phyloP scores from a whole-genome alignment of 257 asterid genomes.

The Pogostemon cablin region DNA sequence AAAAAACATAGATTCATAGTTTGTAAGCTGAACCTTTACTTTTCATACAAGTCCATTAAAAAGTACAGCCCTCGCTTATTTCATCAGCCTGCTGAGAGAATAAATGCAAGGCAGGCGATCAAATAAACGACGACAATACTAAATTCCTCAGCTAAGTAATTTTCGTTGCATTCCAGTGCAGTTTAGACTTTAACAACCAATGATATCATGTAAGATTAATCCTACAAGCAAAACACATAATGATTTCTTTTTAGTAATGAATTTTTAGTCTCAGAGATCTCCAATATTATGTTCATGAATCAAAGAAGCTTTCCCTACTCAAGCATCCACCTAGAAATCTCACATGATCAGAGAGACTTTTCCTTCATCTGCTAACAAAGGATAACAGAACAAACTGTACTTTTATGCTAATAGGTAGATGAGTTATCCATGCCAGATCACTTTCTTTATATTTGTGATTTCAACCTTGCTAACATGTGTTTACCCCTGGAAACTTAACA shows the following conservation, averaged over 20 bases:
- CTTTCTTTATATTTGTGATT: background rate
- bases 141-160: constrained; percentile 7
- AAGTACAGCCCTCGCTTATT: constrained; percentile 1
- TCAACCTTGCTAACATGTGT: constrained; percentile 21
- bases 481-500: background rate
- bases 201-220: background rate
- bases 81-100: background rate
- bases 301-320: constrained; percentile 1
- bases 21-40: constrained; percentile 4
- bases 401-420: background rate
- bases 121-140: constrained; percentile 11
- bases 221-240: constrained; percentile 7
- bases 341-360: constrained; percentile 2
- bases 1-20: background rate
- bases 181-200: constrained; percentile 3
- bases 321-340: constrained; percentile 20
- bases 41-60: constrained; percentile 2
- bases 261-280: constrained; percentile 4
- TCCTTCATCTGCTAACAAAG: constrained; percentile 16
- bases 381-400: constrained; percentile 7
- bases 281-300: constrained; percentile 19
- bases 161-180: constrained; percentile 21
- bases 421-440: background rate
- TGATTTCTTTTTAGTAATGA: background rate
- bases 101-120: background rate